phyloP scores from a whole-genome alignment of 768 basidiomycete genomes.

The Boletus sp. region DNA sequence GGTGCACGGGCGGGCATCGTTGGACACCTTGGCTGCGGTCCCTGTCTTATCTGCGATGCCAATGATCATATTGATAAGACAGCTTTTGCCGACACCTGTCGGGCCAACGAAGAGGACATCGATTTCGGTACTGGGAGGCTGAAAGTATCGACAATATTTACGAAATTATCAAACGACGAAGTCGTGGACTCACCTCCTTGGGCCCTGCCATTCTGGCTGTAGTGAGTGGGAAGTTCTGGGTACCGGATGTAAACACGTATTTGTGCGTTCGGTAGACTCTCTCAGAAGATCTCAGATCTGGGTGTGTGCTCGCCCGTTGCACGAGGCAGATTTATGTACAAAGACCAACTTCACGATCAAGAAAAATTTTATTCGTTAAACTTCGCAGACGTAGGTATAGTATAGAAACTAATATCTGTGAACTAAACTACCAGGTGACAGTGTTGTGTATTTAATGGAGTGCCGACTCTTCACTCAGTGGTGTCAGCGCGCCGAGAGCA shows the following conservation, averaged over 20 bases:
- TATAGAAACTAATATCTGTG: no score
- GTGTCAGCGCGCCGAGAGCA: no score
- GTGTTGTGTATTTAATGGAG: no score
- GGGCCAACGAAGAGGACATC: constrained; percentile 25
- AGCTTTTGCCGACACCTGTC: constrained; percentile 27
- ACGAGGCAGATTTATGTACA: no score
- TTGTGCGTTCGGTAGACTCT: not conserved
- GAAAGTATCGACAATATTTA: constrained; percentile 3
- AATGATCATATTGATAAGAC: constrained; percentile 26
- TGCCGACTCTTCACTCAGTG: no score
- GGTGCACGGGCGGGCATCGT: constrained; percentile 21
- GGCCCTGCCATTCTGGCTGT: constrained; percentile 17
- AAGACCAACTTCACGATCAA: no score
- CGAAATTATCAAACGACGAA: not conserved
- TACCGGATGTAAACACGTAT: not conserved
- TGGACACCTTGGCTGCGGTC: constrained; percentile 18
- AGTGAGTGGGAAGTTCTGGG: not conserved
- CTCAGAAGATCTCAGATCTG: no score
- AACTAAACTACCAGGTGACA: no score
- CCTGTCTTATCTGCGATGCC: not conserved
- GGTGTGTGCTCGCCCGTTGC: no score
- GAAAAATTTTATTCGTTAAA: no score
- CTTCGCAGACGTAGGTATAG: no score
- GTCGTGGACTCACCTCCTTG: constrained; percentile 12
- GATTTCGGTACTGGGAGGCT: constrained; percentile 8